Conservation (phyloP, 768 basidiomycete genomes). For the Boletus fagicola region DNA sequence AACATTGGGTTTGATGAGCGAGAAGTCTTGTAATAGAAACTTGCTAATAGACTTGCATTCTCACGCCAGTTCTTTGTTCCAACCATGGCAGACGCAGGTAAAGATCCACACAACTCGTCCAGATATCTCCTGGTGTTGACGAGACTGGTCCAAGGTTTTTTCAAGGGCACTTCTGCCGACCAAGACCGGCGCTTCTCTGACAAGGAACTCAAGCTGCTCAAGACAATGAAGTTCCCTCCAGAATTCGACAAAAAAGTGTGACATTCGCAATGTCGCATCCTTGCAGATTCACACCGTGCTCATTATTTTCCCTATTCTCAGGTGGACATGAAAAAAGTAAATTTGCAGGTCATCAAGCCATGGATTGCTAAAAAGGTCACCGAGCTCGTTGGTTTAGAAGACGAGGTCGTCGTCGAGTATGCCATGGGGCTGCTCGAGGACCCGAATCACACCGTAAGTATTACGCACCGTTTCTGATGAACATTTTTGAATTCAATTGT, state of each 20-base stretch:
- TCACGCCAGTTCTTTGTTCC: conserved; percentile 17
- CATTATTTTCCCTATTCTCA: conserved; percentile 23
- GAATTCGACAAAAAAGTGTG: conserved; percentile 84
- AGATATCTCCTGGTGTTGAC: conserved; percentile 11
- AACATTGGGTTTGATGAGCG: conserved; percentile 33
- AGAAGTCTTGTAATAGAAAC: conserved; percentile 23
- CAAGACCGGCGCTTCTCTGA: conserved; percentile 93
- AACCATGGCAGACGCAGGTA: conserved; percentile 61
- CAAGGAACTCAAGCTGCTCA: conserved; percentile 89
- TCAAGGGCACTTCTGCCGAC: conserved; percentile 89
- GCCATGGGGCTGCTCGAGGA: conserved; percentile 94
- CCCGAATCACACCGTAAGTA: conserved; percentile 70
- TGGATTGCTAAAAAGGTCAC: conserved; percentile 95
- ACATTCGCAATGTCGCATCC: no score
- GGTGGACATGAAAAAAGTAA: conserved; percentile 97
- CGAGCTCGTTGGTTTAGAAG: conserved; percentile 90
- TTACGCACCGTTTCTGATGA: neutral
- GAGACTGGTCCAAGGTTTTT: conserved; percentile 55
- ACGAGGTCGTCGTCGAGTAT: conserved; percentile 96
- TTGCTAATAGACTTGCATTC: conserved; percentile 14
- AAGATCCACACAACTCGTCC: conserved; percentile 15
- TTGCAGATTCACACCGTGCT: neutral
- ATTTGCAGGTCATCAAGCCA: conserved; percentile 84
- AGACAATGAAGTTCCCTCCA: conserved; percentile 85
- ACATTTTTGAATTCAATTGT: neutral